A percentile compares a stretch with the other conserved stretches of the same genome.
Conservation (phyloP, 495 filamentous ascomycete species). For the Aspergillus homomorphus region DNA sequence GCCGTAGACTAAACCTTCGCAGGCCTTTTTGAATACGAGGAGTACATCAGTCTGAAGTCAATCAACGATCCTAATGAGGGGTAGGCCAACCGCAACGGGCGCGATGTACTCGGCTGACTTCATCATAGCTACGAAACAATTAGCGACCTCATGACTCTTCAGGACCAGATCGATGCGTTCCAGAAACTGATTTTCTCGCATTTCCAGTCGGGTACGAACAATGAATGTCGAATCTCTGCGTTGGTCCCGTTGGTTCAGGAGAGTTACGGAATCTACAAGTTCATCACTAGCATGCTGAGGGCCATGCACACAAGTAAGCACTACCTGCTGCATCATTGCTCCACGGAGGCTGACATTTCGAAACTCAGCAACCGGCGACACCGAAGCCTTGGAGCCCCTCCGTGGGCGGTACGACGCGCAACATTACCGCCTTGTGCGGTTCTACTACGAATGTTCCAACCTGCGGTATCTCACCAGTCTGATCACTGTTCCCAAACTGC, state of each 20-base stretch:
- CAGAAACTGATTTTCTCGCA: conserved; percentile 98
- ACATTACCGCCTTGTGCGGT: conserved; percentile 91
- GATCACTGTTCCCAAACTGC: conserved; percentile 93
- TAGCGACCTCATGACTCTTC: conserved; percentile 89
- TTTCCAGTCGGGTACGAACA: conserved; percentile 85
- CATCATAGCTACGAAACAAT: conserved; percentile 81
- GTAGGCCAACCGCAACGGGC: conserved; percentile 24
- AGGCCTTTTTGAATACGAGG: conserved; percentile 95
- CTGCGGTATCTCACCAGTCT: conserved; percentile 92
- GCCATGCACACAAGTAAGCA: conserved; percentile 92
- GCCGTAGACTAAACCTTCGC: conserved; percentile 17
- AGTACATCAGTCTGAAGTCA: conserved; percentile 95
- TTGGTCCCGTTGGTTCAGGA: conserved; percentile 92
- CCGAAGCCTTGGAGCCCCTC: conserved; percentile 89
- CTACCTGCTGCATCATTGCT: not conserved
- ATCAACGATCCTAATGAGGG: conserved; percentile 99
- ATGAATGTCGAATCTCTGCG: conserved; percentile 93
- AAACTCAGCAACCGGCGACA: conserved; percentile 76
- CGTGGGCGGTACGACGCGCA: conserved; percentile 88
- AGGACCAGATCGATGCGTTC: conserved; percentile 97
- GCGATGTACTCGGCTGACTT: not conserved
- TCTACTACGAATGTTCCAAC: conserved; percentile 99
- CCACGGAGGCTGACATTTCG: conserved; percentile 12
- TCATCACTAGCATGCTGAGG: conserved; percentile 88
- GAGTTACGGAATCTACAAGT: conserved; percentile 98